A percentile compares a stretch with the other conserved stretches of the same genome.
Evolutionary conservation across 192 early-diverging fungal genomes (phyloP).

Genomic region (Entomortierella lignicola): DNA sequence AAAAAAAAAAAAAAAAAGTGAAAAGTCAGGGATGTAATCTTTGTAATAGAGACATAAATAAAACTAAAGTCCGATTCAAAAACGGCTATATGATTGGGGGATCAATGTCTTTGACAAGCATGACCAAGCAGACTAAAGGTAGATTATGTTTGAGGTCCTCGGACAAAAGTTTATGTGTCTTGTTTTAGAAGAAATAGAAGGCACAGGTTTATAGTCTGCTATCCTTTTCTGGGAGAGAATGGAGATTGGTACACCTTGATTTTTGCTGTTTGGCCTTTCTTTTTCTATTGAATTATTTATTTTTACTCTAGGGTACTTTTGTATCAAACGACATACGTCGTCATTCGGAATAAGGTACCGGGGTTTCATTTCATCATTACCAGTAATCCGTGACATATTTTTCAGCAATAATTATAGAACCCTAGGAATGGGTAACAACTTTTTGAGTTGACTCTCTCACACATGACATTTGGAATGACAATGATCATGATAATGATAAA

Average conservation of each 20-base stretch:
- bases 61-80: constrained; percentile 3
- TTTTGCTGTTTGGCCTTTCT: constrained; percentile 7
- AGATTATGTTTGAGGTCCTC: no score
- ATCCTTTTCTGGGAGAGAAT: constrained; percentile 2
- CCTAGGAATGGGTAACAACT: no score
- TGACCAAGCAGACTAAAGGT: constrained; percentile 13
- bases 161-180: no score
- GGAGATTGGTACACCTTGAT: background rate
- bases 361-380: no score
- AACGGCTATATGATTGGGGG: constrained; percentile 22
- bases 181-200: background rate
- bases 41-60: background rate
- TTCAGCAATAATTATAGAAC: no score
- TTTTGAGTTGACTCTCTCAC: no score
- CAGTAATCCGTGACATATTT: no score
- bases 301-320: background rate
- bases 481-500: no score
- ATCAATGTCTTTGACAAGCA: constrained; percentile 6
- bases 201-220: no score
- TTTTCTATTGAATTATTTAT: background rate
- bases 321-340: background rate
- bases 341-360: background rate
- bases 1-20: no score
- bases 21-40: no score
- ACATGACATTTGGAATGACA: no score